These are phyloP conservation scores for Thymus quinquecostatus DNA, from an alignment of 257 asterid genomes.

Conservation along the genomic window DNA sequence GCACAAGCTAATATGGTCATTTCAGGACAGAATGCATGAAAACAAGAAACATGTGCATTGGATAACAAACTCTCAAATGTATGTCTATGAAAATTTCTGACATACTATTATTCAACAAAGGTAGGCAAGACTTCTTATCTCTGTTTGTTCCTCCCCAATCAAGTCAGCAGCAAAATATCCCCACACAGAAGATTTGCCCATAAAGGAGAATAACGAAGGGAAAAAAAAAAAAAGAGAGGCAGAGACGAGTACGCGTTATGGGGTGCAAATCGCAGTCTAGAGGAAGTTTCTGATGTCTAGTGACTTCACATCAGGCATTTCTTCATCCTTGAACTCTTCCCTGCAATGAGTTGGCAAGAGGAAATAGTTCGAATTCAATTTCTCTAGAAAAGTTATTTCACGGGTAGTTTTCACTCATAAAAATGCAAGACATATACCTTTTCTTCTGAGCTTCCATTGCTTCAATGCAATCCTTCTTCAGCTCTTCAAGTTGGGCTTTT, in stretches of 20 bases:
- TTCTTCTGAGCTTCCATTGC: slow-evolving; percentile 98
- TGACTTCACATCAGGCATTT: slow-evolving; percentile 74
- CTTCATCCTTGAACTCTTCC: slow-evolving; percentile 92
- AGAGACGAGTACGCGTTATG: slow-evolving; percentile 12
- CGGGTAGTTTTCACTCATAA: background rate
- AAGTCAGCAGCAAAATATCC: slow-evolving; percentile 36
- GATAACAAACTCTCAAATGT: slow-evolving; percentile 28
- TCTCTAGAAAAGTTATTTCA: slow-evolving; percentile 1
- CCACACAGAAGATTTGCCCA: slow-evolving; percentile 35
- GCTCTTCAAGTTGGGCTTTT: slow-evolving; percentile 83
- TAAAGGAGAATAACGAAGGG: slow-evolving; percentile 28
- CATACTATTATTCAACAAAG: slow-evolving; percentile 39
- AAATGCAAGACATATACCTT: slow-evolving; percentile 42
- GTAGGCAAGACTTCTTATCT: slow-evolving; percentile 23
- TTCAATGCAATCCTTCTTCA: slow-evolving; percentile 81
- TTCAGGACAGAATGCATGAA: slow-evolving; percentile 27
- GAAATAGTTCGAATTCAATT: background rate
- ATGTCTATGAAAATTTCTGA: slow-evolving; percentile 32
- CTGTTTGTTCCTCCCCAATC: slow-evolving; percentile 39
- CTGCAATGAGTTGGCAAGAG: slow-evolving; percentile 41
- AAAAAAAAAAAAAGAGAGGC: background rate
- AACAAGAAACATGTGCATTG: slow-evolving; percentile 31
- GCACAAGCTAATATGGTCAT: slow-evolving; percentile 1
- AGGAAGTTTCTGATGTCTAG: slow-evolving; percentile 86
- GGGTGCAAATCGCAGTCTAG: slow-evolving; percentile 30